A percentile compares a stretch with the other conserved stretches of the same genome.
These are phyloP conservation scores for Paecilomyces sp. DNA, from an alignment of 2,329 filamentous ascomycete genomes.

Conservation along the genomic window DNA sequence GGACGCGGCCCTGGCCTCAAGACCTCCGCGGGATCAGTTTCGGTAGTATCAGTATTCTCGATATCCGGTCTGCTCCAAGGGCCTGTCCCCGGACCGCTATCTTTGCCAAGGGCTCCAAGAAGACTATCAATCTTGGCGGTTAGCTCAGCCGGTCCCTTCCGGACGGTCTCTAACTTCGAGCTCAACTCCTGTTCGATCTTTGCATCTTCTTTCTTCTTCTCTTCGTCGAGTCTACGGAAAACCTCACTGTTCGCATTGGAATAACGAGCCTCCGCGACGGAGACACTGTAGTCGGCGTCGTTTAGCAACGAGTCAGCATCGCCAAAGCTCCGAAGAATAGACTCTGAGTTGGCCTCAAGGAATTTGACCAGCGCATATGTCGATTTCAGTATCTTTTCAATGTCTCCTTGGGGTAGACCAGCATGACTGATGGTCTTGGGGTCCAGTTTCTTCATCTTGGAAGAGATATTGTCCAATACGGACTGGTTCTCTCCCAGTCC, in stretches of 20 bases:
- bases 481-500: slow-evolving; percentile 47
- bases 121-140: slow-evolving; percentile 30
- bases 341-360: slow-evolving; percentile 37
- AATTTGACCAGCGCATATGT: slow-evolving; percentile 30
- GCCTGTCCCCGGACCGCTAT: slow-evolving; percentile 13
- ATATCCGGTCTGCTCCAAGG: slow-evolving; percentile 6
- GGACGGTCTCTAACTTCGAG: slow-evolving; percentile 35
- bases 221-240: slow-evolving; percentile 35
- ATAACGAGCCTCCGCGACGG: slow-evolving; percentile 46
- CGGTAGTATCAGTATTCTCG: neutral
- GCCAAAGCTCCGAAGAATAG: slow-evolving; percentile 41
- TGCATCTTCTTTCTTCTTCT: slow-evolving; percentile 43
- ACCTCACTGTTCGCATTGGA: slow-evolving; percentile 36
- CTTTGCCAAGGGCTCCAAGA: slow-evolving; percentile 27
- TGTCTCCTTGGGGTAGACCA: slow-evolving; percentile 26
- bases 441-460: slow-evolving; percentile 34
- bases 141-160: slow-evolving; percentile 31
- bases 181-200: slow-evolving; percentile 38
- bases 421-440: slow-evolving; percentile 22
- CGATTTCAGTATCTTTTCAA: slow-evolving; percentile 31
- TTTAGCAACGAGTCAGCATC: slow-evolving; percentile 45
- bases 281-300: slow-evolving; percentile 45
- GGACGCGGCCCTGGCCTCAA: slow-evolving; percentile 17
- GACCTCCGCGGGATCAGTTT: slow-evolving; percentile 4
- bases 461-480: slow-evolving; percentile 42